Evolutionary conservation across 768 basidiomycete genomes (phyloP).

Genomic region (Pulveroboletus frians): DNA sequence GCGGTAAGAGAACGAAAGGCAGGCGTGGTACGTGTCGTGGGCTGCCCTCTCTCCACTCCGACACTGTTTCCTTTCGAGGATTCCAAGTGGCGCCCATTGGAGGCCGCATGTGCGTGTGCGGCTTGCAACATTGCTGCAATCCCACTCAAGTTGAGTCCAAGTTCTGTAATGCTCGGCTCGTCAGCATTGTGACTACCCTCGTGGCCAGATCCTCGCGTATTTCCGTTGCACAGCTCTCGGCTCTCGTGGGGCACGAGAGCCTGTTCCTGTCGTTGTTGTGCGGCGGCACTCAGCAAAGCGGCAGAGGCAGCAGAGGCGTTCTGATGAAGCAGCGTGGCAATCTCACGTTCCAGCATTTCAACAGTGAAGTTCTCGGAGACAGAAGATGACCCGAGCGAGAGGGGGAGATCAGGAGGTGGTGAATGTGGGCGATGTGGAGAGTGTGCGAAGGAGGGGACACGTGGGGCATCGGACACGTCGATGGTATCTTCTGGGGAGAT

Average conservation of each 20-base stretch:
- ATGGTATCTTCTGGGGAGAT: constrained; percentile 27
- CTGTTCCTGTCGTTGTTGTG: constrained; percentile 57
- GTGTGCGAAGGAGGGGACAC: constrained; percentile 25
- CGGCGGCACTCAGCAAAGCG: constrained; percentile 59
- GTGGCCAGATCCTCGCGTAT: constrained; percentile 10
- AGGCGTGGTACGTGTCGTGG: constrained; percentile 62
- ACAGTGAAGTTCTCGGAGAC: constrained; percentile 53
- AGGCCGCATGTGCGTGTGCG: constrained; percentile 57
- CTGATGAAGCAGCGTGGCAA: constrained; percentile 68
- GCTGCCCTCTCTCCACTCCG: constrained; percentile 42
- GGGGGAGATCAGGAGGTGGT: constrained; percentile 26
- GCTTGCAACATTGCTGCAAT: constrained; percentile 80
- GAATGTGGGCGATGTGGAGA: constrained; percentile 15
- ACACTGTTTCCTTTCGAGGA: constrained; percentile 45
- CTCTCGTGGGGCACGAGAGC: constrained; percentile 34
- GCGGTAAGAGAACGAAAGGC: constrained; percentile 76
- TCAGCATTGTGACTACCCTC: constrained; percentile 13
- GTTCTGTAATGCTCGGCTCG: constrained; percentile 26
- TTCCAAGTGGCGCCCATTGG: constrained; percentile 43
- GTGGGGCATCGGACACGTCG: constrained; percentile 31
- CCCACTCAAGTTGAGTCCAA: constrained; percentile 55
- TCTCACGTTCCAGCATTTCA: constrained; percentile 74
- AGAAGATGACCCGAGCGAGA: constrained; percentile 37
- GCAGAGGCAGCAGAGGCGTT: constrained; percentile 67
- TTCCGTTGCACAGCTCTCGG: constrained; percentile 24